phyloP scores from a whole-genome alignment of 208 protist species.

The Leishmania gerbilli region DNA sequence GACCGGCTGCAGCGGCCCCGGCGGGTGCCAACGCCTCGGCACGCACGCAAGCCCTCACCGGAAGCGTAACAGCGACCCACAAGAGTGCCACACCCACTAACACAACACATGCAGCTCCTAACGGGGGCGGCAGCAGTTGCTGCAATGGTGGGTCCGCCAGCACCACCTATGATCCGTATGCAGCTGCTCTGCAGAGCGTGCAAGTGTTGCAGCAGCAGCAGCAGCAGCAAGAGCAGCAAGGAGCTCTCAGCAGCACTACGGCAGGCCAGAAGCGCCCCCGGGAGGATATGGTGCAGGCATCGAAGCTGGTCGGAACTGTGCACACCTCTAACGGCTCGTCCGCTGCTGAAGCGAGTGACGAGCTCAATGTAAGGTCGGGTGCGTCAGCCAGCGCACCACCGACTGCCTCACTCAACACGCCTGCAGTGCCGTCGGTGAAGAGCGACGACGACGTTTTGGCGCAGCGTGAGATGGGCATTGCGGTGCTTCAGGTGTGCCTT shows the following conservation, averaged over 20 bases:
- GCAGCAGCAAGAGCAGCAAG: conserved; percentile 17
- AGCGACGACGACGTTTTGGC: conserved; percentile 10
- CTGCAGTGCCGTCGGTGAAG: not conserved
- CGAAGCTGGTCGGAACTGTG: not conserved
- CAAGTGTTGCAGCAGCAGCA: conserved; percentile 1
- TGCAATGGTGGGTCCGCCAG: not conserved
- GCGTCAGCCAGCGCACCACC: not conserved
- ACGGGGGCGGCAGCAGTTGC: not conserved
- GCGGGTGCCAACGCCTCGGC: not conserved
- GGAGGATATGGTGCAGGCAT: conserved; percentile 8
- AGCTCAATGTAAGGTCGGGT: not conserved
- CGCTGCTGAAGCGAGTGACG: not conserved
- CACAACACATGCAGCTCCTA: not conserved
- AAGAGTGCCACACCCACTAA: not conserved
- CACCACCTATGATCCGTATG: conserved; percentile 23
- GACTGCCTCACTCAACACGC: not conserved
- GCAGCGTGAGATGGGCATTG: conserved; percentile 17
- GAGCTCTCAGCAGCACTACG: not conserved
- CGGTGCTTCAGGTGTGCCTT: conserved; percentile 16
- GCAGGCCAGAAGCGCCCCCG: conserved; percentile 18
- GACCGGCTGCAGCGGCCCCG: not conserved
- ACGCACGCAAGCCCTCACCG: not conserved
- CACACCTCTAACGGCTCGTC: conserved; percentile 3
- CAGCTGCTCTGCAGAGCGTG: conserved; percentile 10
- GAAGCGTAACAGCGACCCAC: not conserved